phyloP scores from a whole-genome alignment of 202 grass and related monocot species.

The Zoysia matrella region DNA sequence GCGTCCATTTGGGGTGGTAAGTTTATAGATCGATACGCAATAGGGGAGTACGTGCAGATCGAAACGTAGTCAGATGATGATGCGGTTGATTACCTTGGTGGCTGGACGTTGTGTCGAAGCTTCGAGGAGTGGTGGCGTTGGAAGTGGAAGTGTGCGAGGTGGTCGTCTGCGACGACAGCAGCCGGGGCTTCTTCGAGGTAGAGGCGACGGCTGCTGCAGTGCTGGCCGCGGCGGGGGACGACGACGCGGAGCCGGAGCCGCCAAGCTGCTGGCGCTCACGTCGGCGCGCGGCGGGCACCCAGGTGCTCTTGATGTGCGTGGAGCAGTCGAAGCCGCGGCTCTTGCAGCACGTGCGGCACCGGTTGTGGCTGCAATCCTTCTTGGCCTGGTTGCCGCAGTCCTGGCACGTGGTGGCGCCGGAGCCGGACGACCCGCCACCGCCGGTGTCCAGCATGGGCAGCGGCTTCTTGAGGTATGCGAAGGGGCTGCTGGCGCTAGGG shows the following conservation, averaged over 20 bases:
- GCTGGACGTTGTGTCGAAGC: conserved; percentile 95
- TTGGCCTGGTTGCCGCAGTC: conserved; percentile 99
- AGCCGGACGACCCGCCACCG: conserved; percentile 44
- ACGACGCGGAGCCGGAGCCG: conserved; percentile 39
- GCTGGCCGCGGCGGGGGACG: conserved; percentile 48
- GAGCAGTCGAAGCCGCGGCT: conserved; percentile 92
- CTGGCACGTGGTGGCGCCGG: conserved; percentile 73
- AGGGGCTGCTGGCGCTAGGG: conserved; percentile 63
- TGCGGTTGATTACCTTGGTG: conserved; percentile 61
- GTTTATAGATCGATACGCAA: too few relatives aligned
- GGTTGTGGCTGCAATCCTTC: conserved; percentile 96
- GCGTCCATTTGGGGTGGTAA: neutral
- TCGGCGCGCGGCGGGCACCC: conserved; percentile 89
- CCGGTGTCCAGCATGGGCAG: conserved; percentile 65
- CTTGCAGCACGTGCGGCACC: conserved; percentile 99
- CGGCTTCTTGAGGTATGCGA: conserved; percentile 81
- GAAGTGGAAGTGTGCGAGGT: conserved; percentile 92
- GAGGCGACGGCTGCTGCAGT: conserved; percentile 35
- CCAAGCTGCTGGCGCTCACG: conserved; percentile 78
- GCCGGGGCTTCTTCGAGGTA: conserved; percentile 73
- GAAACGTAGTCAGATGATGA: neutral
- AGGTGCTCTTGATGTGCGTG: conserved; percentile 98
- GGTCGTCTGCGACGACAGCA: conserved; percentile 75
- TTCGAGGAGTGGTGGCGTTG: conserved; percentile 90
- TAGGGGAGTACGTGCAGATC: too few relatives aligned